Conservation (phyloP, 140 eudicot genomes). For the Flaveria floridana region DNA sequence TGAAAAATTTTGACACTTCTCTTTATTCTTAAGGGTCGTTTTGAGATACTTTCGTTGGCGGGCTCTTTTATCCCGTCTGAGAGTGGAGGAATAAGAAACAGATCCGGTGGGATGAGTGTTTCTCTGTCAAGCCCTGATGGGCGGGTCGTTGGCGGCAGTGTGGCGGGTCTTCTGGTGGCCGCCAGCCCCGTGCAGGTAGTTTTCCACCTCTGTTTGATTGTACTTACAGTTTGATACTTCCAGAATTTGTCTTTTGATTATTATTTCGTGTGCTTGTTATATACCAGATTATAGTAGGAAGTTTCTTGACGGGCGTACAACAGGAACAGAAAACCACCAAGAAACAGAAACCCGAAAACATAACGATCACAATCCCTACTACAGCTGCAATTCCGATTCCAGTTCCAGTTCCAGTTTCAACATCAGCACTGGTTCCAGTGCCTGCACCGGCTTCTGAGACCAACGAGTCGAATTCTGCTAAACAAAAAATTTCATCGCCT, state of each 20-base stretch:
- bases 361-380: slow-evolving; percentile 29
- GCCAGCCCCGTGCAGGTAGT: slow-evolving; percentile 94
- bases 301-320: slow-evolving; percentile 42
- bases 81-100: slow-evolving; percentile 82
- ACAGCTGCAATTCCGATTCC: slow-evolving; percentile 28
- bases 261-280: not conserved
- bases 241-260: not conserved
- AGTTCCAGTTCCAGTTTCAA: not conserved
- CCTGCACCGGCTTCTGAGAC: slow-evolving; percentile 13
- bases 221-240: not conserved
- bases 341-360: slow-evolving; percentile 37
- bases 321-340: slow-evolving; percentile 35
- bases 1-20: not conserved
- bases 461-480: slow-evolving; percentile 27
- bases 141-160: slow-evolving; percentile 94
- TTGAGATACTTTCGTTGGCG: slow-evolving; percentile 80
- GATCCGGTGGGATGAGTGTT: slow-evolving; percentile 97
- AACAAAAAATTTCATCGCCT: slow-evolving; percentile 33
- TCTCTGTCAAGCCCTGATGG: slow-evolving; percentile 96
- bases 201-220: not conserved
- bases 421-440: not conserved
- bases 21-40: slow-evolving; percentile 68
- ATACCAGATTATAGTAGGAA: slow-evolving; percentile 38
- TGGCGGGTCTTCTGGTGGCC: slow-evolving; percentile 89
- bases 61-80: slow-evolving; percentile 95